A percentile compares a stretch with the other conserved stretches of the same genome.
Conservation (phyloP, 805 yeast genomes). For the Yamadazyma phyllophila region DNA sequence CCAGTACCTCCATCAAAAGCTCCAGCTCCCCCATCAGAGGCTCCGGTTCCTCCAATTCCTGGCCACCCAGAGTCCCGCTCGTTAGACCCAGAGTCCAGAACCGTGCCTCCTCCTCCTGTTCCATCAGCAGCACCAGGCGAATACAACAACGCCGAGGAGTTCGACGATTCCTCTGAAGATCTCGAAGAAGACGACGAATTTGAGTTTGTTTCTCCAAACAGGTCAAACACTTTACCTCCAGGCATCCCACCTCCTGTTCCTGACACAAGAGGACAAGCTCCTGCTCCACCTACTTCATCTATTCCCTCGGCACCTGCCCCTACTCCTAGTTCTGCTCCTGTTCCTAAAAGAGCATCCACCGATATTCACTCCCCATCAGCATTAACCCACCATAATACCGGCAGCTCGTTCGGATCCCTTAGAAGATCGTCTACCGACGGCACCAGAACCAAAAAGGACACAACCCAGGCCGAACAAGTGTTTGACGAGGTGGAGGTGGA, state of each 20-base stretch:
- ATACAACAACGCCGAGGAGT: background rate
- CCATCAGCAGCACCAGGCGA: slow-evolving; percentile 9
- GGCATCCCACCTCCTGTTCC: slow-evolving; percentile 7
- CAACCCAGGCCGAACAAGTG: slow-evolving; percentile 28
- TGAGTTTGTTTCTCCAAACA: slow-evolving; percentile 16
- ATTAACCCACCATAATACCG: slow-evolving; percentile 5
- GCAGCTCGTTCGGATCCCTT: slow-evolving; percentile 9
- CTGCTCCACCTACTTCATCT: background rate
- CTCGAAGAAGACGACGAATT: slow-evolving; percentile 11
- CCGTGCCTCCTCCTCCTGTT: slow-evolving; percentile 3
- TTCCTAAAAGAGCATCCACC: slow-evolving; percentile 7
- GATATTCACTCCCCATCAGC: slow-evolving; percentile 5
- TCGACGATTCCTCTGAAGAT: slow-evolving; percentile 1
- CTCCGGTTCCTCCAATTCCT: slow-evolving; percentile 2
- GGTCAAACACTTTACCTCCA: slow-evolving; percentile 13
- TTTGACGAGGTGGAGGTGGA: slow-evolving; percentile 28
- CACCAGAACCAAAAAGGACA: slow-evolving; percentile 15
- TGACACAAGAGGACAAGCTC: background rate
- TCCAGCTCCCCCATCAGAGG: background rate
- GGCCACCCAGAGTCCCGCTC: background rate
- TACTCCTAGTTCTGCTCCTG: background rate
- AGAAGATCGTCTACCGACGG: slow-evolving; percentile 16
- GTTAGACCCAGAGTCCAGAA: background rate
- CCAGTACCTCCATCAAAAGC: background rate
- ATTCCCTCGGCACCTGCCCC: slow-evolving; percentile 4